phyloP scores from a whole-genome alignment of 2,329 filamentous ascomycete species.

The Onygenales sp. region DNA sequence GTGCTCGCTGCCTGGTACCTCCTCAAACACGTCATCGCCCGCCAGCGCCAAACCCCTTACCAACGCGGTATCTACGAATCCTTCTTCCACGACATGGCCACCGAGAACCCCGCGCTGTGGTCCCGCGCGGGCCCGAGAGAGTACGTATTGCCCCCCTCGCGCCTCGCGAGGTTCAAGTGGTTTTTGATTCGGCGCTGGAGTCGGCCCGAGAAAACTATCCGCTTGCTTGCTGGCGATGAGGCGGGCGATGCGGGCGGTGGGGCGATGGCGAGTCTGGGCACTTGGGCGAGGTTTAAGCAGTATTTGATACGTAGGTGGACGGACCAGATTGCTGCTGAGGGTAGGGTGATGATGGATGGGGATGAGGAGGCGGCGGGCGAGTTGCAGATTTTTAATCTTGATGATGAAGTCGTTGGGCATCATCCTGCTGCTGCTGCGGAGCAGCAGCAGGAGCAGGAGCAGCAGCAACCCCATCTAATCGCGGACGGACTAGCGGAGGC shows the following conservation, averaged over 20 bases:
- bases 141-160: slow-evolving; percentile 30
- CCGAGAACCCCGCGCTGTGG: slow-evolving; percentile 39
- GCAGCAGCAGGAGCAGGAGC: no score
- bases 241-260: slow-evolving; percentile 15
- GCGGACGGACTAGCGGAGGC: slow-evolving; percentile 14
- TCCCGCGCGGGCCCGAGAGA: slow-evolving; percentile 36
- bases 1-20: slow-evolving; percentile 40
- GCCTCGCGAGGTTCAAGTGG: slow-evolving; percentile 38
- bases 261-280: slow-evolving; percentile 28
- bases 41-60: slow-evolving; percentile 35
- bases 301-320: slow-evolving; percentile 34
- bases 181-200: slow-evolving; percentile 39
- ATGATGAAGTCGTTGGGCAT: no score
- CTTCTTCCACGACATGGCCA: slow-evolving; percentile 40
- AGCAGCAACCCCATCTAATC: slow-evolving; percentile 5
- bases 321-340: slow-evolving; percentile 17
- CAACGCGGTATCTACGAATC: slow-evolving; percentile 42
- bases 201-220: slow-evolving; percentile 30
- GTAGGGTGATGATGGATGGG: slow-evolving; percentile 7
- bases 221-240: slow-evolving; percentile 18
- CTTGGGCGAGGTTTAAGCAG: slow-evolving; percentile 29
- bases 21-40: slow-evolving; percentile 37
- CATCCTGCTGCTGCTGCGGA: no score
- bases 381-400: no score
- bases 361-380: slow-evolving; percentile 8